These are phyloP conservation scores for Psilocybe cubensis DNA, from an alignment of 768 basidiomycete genomes.

Conservation along the genomic window DNA sequence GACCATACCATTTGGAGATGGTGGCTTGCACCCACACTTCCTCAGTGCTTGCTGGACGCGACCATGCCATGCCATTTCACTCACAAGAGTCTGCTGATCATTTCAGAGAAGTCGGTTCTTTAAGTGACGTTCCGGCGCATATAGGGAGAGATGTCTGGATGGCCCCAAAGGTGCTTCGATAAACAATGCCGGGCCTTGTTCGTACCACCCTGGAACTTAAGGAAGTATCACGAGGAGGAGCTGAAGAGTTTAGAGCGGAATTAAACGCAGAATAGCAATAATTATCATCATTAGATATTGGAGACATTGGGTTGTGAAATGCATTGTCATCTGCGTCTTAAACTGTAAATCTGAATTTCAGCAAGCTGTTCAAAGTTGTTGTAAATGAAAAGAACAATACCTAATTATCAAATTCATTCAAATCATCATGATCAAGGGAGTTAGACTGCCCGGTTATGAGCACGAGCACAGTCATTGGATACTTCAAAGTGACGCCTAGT, in stretches of 20 bases:
- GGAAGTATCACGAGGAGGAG: constrained; percentile 8
- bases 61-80: not conserved
- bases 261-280: not conserved
- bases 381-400: not conserved
- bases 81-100: constrained; percentile 6
- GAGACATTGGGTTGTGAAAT: not conserved
- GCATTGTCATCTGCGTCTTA: no score
- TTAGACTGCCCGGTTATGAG: no score
- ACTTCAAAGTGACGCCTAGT: no score
- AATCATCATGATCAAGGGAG: no score
- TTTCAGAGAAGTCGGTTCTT: not conserved
- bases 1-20: constrained; percentile 12
- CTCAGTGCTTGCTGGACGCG: constrained; percentile 2
- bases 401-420: not conserved
- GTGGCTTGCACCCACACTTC: not conserved
- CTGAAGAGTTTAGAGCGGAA: not conserved
- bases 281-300: not conserved
- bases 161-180: constrained; percentile 5
- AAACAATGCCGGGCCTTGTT: not conserved
- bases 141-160: not conserved
- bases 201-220: not conserved
- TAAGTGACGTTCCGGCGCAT: not conserved
- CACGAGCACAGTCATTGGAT: no score
- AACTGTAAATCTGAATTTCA: not conserved
- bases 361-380: not conserved